Conservation (phyloP, 129 eudicot genomes). For the Chrysanthemum seticuspe region DNA sequence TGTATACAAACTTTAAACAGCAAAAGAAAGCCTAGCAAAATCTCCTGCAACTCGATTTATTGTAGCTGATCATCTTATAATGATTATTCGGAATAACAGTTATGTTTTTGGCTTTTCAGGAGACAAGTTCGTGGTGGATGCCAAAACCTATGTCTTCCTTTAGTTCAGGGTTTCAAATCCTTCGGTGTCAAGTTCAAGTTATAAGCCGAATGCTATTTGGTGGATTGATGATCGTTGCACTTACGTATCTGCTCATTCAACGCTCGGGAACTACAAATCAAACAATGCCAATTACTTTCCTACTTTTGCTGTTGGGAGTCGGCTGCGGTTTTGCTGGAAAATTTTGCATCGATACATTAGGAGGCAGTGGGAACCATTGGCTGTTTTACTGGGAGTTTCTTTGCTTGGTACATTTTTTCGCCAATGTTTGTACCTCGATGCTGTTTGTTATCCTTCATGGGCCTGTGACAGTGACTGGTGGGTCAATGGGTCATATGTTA, state of each 20-base stretch:
- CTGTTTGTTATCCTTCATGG: slow-evolving; percentile 64
- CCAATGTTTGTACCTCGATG: slow-evolving; percentile 43
- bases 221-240: slow-evolving; percentile 44
- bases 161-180: slow-evolving; percentile 53
- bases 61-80: too few relatives aligned
- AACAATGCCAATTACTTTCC: slow-evolving; percentile 84
- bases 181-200: slow-evolving; percentile 67
- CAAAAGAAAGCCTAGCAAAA: too few relatives aligned
- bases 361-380: slow-evolving; percentile 89
- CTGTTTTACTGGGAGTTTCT: slow-evolving; percentile 67
- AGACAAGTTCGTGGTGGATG: slow-evolving; percentile 79
- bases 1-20: too few relatives aligned
- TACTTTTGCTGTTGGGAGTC: slow-evolving; percentile 60
- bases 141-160: slow-evolving; percentile 72
- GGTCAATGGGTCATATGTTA: slow-evolving; percentile 8
- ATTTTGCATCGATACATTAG: slow-evolving; percentile 77
- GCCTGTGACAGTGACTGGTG: slow-evolving; percentile 48
- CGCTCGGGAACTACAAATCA: slow-evolving; percentile 61
- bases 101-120: slow-evolving; percentile 38
- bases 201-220: slow-evolving; percentile 71
- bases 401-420: slow-evolving; percentile 67
- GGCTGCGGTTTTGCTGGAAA: slow-evolving; percentile 76
- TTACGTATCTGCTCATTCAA: slow-evolving; percentile 51
- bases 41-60: too few relatives aligned
- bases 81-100: not conserved